Conservation (phyloP, 331 rosid species). For the Cydonia oblonga region DNA sequence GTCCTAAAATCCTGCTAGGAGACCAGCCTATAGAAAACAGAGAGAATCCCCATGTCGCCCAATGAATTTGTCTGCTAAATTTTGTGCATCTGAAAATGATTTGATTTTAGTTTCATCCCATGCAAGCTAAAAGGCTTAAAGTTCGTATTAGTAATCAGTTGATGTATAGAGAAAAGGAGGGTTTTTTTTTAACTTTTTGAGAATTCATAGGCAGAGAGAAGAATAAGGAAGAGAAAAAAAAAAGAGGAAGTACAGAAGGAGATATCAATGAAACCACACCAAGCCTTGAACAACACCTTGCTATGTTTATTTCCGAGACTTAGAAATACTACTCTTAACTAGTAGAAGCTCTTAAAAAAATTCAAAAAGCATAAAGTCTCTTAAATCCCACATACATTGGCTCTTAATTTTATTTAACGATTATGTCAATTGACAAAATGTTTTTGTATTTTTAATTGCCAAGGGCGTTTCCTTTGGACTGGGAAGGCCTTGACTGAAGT, state of each 20-base stretch:
- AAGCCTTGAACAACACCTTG: not conserved
- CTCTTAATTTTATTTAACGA: not conserved
- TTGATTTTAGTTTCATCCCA: not conserved
- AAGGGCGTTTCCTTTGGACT: not conserved
- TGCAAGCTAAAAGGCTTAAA: not conserved
- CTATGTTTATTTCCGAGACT: not conserved
- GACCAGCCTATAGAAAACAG: not conserved
- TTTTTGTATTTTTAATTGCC: not conserved
- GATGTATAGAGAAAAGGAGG: not conserved
- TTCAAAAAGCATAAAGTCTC: not conserved
- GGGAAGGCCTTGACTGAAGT: too few relatives aligned
- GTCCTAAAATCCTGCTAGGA: not conserved
- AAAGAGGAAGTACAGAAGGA: not conserved
- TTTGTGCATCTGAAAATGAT: not conserved
- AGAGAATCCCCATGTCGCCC: not conserved
- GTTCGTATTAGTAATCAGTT: not conserved
- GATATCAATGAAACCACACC: not conserved
- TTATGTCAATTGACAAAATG: not conserved
- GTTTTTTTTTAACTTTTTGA: not conserved
- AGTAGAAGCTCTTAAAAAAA: not conserved
- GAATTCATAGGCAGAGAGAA: not conserved
- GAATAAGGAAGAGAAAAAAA: not conserved
- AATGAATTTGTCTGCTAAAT: not conserved
- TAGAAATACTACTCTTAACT: not conserved
- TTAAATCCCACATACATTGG: not conserved